Conservation (phyloP, 2,329 filamentous ascomycete genomes). For the Neofusicoccum cordaticola region DNA sequence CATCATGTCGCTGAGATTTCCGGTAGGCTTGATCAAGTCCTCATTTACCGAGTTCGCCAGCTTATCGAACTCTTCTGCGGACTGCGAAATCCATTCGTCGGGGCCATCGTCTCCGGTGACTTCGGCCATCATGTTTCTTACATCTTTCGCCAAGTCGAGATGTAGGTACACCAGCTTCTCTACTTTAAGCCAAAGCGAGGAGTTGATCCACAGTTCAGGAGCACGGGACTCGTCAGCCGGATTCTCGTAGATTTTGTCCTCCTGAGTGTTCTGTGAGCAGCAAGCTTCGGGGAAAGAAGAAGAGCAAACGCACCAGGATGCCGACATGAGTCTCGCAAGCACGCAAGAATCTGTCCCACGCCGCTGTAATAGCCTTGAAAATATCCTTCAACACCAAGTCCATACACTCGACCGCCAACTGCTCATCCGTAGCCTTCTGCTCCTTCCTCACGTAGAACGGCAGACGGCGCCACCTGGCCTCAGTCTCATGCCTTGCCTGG, state of each 20-base stretch:
- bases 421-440: slow-evolving; percentile 42
- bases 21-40: slow-evolving; percentile 51
- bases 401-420: slow-evolving; percentile 48
- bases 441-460: slow-evolving; percentile 50
- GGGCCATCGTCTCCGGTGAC: slow-evolving; percentile 36
- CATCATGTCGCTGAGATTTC: slow-evolving; percentile 49
- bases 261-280: slow-evolving; percentile 19
- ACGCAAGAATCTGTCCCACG: slow-evolving; percentile 47
- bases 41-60: slow-evolving; percentile 49
- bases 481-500: slow-evolving; percentile 49
- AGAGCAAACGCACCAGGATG: slow-evolving; percentile 37
- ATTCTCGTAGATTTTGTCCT: slow-evolving; percentile 53
- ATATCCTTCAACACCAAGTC: slow-evolving; percentile 51
- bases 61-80: slow-evolving; percentile 44
- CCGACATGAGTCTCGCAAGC: slow-evolving; percentile 49
- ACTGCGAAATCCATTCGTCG: slow-evolving; percentile 41
- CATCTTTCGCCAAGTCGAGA: slow-evolving; percentile 47
- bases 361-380: slow-evolving; percentile 46
- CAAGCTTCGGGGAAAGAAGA: neutral
- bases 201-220: slow-evolving; percentile 52
- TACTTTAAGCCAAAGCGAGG: slow-evolving; percentile 51
- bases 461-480: slow-evolving; percentile 53
- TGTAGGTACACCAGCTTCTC: slow-evolving; percentile 53
- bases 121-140: slow-evolving; percentile 43
- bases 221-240: slow-evolving; percentile 53